Conservation (phyloP, 2,329 filamentous ascomycete species). For the Paramyrothecium roridum region DNA sequence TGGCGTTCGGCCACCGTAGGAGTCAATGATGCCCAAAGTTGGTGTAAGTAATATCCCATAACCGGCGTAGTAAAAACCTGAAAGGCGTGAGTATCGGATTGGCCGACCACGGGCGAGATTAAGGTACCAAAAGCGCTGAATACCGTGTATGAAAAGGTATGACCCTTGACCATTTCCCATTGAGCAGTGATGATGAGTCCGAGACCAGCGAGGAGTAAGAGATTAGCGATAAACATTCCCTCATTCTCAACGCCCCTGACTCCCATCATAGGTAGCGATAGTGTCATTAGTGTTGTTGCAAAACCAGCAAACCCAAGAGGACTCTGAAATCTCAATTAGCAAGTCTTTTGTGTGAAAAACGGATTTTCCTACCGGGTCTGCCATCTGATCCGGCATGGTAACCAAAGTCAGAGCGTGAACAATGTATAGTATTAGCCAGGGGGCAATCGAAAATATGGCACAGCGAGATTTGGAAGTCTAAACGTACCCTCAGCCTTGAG, state of each 20-base stretch:
- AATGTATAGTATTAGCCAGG: too few relatives aligned
- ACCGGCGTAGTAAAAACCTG: slow-evolving; percentile 8
- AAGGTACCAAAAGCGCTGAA: slow-evolving; percentile 47
- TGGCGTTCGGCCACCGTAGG: slow-evolving; percentile 6
- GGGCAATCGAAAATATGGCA: too few relatives aligned
- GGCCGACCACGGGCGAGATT: background rate
- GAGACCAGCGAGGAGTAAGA: slow-evolving; percentile 48
- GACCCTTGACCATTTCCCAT: slow-evolving; percentile 51
- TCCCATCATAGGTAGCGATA: slow-evolving; percentile 53
- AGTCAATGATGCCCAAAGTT: slow-evolving; percentile 4
- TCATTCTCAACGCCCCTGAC: slow-evolving; percentile 46
- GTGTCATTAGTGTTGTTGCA: slow-evolving; percentile 49
- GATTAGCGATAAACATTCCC: slow-evolving; percentile 52
- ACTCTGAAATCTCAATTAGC: too few relatives aligned
- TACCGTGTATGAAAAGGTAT: slow-evolving; percentile 51
- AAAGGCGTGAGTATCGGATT: too few relatives aligned
- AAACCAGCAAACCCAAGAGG: slow-evolving; percentile 24
- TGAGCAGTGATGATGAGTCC: slow-evolving; percentile 52
- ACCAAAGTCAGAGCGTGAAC: too few relatives aligned
- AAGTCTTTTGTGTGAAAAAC: too few relatives aligned
- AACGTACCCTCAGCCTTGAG: too few relatives aligned
- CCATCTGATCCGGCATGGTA: too few relatives aligned
- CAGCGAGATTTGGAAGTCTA: too few relatives aligned
- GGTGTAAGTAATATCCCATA: slow-evolving; percentile 7
- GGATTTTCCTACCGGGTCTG: background rate